phyloP scores from a whole-genome alignment of 345 rosid species.

The Populus deltoides region DNA sequence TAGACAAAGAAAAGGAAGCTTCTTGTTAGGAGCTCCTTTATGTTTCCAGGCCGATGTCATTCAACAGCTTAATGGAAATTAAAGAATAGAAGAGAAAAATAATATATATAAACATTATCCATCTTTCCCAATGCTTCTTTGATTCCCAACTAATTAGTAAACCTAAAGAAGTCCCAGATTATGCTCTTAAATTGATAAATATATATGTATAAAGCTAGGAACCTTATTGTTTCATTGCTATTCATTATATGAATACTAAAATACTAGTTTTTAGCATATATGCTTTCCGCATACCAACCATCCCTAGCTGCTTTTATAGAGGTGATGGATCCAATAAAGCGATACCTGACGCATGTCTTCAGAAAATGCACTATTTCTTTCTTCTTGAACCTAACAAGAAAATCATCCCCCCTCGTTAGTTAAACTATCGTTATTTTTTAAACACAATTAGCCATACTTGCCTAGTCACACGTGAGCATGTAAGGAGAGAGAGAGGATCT shows the following conservation, averaged over 20 bases:
- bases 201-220: conserved; percentile 19
- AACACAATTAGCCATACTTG: not conserved
- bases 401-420: not conserved
- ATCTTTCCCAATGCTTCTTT: not conserved
- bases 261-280: not conserved
- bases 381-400: conserved; percentile 14
- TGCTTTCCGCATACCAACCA: not conserved
- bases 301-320: not conserved
- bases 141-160: not conserved
- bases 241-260: not conserved
- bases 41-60: conserved; percentile 40
- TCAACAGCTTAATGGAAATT: conserved; percentile 23
- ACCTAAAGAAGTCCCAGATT: not conserved
- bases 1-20: conserved; percentile 1
- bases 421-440: not conserved
- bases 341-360: conserved; percentile 26
- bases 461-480: not conserved
- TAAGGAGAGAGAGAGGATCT: not conserved
- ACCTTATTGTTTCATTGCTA: conserved; percentile 18
- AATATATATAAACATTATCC: not conserved
- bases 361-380: conserved; percentile 24
- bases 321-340: conserved; percentile 29
- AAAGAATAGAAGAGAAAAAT: not conserved
- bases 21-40: conserved; percentile 36
- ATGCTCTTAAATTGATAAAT: not conserved